These are phyloP conservation scores for Talaromyces marneffei DNA, from an alignment of 2,329 filamentous ascomycete species.

Conservation along the genomic window DNA sequence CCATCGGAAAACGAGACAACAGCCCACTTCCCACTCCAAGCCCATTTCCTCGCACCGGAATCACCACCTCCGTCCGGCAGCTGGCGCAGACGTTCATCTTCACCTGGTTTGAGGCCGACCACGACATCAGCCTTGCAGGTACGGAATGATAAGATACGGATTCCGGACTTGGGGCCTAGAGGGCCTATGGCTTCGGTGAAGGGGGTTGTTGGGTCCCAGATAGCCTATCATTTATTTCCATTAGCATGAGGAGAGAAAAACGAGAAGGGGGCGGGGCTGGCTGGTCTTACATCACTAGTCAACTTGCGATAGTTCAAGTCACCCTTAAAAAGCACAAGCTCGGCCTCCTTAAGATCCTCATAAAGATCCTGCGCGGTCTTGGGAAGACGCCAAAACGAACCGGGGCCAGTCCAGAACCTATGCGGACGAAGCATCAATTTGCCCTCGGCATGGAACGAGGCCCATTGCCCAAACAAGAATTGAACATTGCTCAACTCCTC, in stretches of 20 bases:
- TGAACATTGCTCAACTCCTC: conserved; percentile 61
- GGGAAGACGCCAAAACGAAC: conserved; percentile 85
- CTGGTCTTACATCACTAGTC: conserved; percentile 78
- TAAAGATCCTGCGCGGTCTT: conserved; percentile 60
- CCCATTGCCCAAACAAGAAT: conserved; percentile 81
- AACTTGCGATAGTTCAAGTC: conserved; percentile 96
- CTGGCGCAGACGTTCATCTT: conserved; percentile 72
- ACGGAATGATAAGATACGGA: conserved; percentile 79
- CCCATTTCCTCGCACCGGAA: conserved; percentile 71
- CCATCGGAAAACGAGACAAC: conserved; percentile 81
- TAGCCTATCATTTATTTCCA: conserved; percentile 46
- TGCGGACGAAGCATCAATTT: conserved; percentile 78
- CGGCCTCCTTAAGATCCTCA: conserved; percentile 72
- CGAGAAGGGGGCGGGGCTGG: too few relatives aligned
- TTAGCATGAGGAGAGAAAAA: neutral
- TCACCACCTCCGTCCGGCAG: conserved; percentile 66
- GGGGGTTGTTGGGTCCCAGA: conserved; percentile 81
- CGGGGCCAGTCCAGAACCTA: conserved; percentile 81
- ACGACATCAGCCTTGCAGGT: conserved; percentile 97
- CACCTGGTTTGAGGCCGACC: conserved; percentile 73
- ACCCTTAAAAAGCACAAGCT: conserved; percentile 93
- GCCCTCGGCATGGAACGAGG: conserved; percentile 70
- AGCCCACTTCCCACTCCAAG: conserved; percentile 94
- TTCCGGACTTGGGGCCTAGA: conserved; percentile 70
- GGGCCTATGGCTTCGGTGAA: conserved; percentile 82